Conservation (phyloP, 1,139 yeast genomes). For the Arxiozyma telluris region DNA sequence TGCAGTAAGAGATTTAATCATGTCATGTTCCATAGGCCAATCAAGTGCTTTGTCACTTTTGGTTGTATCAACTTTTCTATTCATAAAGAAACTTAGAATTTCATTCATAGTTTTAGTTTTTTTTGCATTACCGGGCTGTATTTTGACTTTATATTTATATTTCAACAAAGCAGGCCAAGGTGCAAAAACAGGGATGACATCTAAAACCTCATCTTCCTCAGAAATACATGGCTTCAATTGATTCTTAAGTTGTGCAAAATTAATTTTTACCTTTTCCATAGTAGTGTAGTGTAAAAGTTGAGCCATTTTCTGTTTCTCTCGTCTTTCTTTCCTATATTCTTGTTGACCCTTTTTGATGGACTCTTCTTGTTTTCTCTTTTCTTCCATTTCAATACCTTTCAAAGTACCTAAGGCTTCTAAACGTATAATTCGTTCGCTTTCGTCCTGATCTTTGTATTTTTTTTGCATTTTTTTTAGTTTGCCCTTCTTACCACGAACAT, state of each 20-base stretch:
- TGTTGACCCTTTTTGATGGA: constrained; percentile 32
- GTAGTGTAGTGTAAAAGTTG: constrained; percentile 42
- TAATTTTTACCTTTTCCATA: constrained; percentile 27
- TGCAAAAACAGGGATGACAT: constrained; percentile 79
- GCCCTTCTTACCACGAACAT: constrained; percentile 74
- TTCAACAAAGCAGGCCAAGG: constrained; percentile 80
- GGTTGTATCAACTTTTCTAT: constrained; percentile 45
- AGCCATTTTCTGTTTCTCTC: constrained; percentile 43
- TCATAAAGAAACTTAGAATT: constrained; percentile 48
- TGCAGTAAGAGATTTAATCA: constrained; percentile 50
- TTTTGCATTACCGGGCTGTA: constrained; percentile 80
- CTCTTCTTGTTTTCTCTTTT: constrained; percentile 33
- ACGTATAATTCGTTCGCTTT: constrained; percentile 65
- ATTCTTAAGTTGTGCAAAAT: constrained; percentile 29
- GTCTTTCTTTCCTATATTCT: constrained; percentile 32
- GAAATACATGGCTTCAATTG: constrained; percentile 34
- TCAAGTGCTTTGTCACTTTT: constrained; percentile 47
- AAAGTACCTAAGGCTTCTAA: constrained; percentile 80
- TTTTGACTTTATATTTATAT: constrained; percentile 72
- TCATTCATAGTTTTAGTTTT: constrained; percentile 83
- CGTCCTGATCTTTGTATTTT: constrained; percentile 88
- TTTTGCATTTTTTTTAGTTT: constrained; percentile 73
- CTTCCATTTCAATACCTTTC: constrained; percentile 49
- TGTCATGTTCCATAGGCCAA: constrained; percentile 64
- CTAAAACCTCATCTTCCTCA: constrained; percentile 39